Evolutionary conservation across 345 rosid genomes (phyloP), one percentile per base, ranked within the genome.

Genomic region (Populus pruinosa): DNA sequence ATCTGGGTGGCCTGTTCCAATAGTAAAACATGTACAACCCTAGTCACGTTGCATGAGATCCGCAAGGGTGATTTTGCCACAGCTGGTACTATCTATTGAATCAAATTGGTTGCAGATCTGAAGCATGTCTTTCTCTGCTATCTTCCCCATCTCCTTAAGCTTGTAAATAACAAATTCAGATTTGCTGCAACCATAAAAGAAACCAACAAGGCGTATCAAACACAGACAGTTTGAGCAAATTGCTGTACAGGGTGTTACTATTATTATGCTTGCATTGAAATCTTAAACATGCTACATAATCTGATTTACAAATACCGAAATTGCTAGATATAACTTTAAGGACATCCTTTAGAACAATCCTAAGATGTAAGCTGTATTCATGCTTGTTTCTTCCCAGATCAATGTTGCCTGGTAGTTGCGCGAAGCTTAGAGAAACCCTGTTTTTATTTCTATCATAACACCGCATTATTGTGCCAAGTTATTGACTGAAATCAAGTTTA

Each of bases 91-190:
- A 67, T 87, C 90, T 79, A 90, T 25, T 50, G 64, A 62, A 76
- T 90, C 91, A 64, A 89, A 91, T 79, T 90, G 88, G 44, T 86
- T 73, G 71, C 90, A 80, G 69, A 88, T 88, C 81, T 82, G 91
- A 55, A 82, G 55, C 56, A 88, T 79, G 81, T 91, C 96, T 76
- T 87, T 90, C 70, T 87, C 88, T 72, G 87, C 78, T 75, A 91
- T 81, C 78, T 82, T 91, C 41, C 93, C 91, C 96, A 91, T 88
- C 87, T 91, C 90, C 87, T 86, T 91, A 2, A 91, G 92, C 85
- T 91, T 91, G 88, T 88, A 86, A 85, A 88, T 83, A 11, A 91
- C 81, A 63, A 83, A 90, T 76, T 91, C 96, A 2, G 92, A 86
- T 82, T 91, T 90, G 81, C 93, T 91, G 91, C 83, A 85, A 71